Evolutionary conservation across 2,329 filamentous ascomycete genomes (phyloP).

Genomic region (Didymella glomerata): DNA sequence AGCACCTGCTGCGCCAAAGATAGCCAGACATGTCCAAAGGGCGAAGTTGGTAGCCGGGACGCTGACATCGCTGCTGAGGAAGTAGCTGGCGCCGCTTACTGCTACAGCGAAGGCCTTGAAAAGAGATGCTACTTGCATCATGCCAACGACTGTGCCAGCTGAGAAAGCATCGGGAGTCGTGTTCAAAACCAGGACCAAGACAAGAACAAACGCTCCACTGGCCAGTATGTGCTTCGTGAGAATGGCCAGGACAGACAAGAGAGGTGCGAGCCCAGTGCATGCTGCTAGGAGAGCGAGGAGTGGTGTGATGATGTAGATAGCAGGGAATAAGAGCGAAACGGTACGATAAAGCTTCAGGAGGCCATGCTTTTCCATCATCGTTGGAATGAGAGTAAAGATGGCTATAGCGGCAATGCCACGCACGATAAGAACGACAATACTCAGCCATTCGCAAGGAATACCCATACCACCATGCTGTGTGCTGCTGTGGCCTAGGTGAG

Average conservation of each 20-base stretch:
- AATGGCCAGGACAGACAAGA: conserved; percentile 53
- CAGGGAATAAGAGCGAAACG: conserved; percentile 52
- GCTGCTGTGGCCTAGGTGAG: conserved; percentile 57
- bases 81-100: conserved; percentile 56
- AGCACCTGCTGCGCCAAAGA: conserved; percentile 54
- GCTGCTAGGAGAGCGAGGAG: conserved; percentile 50
- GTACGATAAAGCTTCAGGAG: conserved; percentile 56
- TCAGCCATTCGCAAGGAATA: conserved; percentile 57
- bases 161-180: conserved; percentile 58
- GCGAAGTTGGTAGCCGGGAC: conserved; percentile 56
- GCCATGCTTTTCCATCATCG: conserved; percentile 50
- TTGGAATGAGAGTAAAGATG: conserved; percentile 51
- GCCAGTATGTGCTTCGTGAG: conserved; percentile 56
- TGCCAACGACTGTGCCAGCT: conserved; percentile 58
- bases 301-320: conserved; percentile 53
- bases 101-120: conserved; percentile 59
- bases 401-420: conserved; percentile 53
- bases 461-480: conserved; percentile 57
- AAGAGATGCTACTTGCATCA: conserved; percentile 57
- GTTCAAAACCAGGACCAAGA: conserved; percentile 58
- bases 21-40: conserved; percentile 55
- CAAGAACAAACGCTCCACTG: conserved; percentile 53
- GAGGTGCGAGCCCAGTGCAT: conserved; percentile 46
- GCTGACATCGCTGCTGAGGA: conserved; percentile 55
- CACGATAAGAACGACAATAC: conserved; percentile 53